phyloP scores from a whole-genome alignment of 2,329 filamentous ascomycete species.

The Torrubiella hemipterigena region DNA sequence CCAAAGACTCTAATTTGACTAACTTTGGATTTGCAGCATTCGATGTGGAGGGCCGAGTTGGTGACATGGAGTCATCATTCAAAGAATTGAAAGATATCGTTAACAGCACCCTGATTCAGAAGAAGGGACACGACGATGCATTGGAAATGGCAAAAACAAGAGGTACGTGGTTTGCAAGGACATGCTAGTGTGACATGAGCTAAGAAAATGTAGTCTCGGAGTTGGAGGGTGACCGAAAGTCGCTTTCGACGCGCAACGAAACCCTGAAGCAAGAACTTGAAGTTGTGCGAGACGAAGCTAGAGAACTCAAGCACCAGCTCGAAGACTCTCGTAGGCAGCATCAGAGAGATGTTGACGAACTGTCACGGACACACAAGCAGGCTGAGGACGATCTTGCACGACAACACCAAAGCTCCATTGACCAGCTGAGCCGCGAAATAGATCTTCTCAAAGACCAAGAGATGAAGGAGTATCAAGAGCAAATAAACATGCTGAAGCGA shows the following conservation, averaged over 20 bases:
- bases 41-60: conserved; percentile 68
- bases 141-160: conserved; percentile 62
- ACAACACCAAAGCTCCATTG: conserved; percentile 20
- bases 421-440: conserved; percentile 32
- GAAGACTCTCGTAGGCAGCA: conserved; percentile 24
- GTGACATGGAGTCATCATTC: conserved; percentile 65
- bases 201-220: conserved; percentile 26
- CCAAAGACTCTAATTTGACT: conserved; percentile 60
- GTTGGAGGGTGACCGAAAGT: conserved; percentile 34
- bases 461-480: conserved; percentile 52
- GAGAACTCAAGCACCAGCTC: conserved; percentile 20
- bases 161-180: conserved; percentile 41
- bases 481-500: conserved; percentile 51
- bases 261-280: conserved; percentile 53
- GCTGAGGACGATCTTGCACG: conserved; percentile 20
- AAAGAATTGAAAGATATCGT: conserved; percentile 61
- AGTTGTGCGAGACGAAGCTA: conserved; percentile 20
- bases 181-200: conserved; percentile 6
- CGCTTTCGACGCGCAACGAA: conserved; percentile 33
- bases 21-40: conserved; percentile 56
- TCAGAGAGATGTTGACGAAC: conserved; percentile 39
- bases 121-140: conserved; percentile 59
- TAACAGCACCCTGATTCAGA: conserved; percentile 54
- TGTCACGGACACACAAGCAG: conserved; percentile 26
- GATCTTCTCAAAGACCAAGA: conserved; percentile 27